Base-by-base conservation (phyloP, 1,284 basidiomycete genomes). In the Cutaneotrichosporon curvatum region DNA sequence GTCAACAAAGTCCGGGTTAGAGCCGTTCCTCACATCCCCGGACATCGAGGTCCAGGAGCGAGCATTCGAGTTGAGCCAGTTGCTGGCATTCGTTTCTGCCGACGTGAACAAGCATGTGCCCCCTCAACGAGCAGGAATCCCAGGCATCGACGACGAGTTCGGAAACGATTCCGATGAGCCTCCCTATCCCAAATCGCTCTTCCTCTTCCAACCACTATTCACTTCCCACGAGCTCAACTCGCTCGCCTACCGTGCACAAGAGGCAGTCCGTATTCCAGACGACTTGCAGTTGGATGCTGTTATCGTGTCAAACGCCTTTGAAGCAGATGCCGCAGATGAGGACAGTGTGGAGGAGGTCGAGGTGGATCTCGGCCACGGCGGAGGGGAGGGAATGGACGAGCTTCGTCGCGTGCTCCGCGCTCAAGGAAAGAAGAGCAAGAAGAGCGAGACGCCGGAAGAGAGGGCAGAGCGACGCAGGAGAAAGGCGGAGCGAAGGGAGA, bases 11-110 rank as follows among this genome's bases (percentile, higher is more conserved):
- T 71, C 70, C 16, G 77, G 80, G 12, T 66, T 87, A 44, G 64
- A 73, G n/a, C 74, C 37, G 76, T 87, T 66, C 57, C 51, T 58
- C 39, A 68, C 73, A 3, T 81, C 76, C 60, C 70, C 78, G 4
- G 79, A 92, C 58, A 82, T 89, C 31, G 92, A 96, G 63, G 84
- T 97, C 12, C 87, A 91, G 70, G 90, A 97, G 70, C 76, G 94
- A 81, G 86, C 89, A 4, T 81, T 85, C 12, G 89, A 94, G 59
- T 76, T 84, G 30, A 65, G 82, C 2, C 83, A 89, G 61, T 72
- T 96, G 3, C 84, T 94, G 59, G 77, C 75, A 1, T 86, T 96
- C 57, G 79, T 95, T 44, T 76, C 81, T 41, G 82, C 83, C 11
- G 90, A 95, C 66, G 71, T 95, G n/a, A 73, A 75, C 8, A 68